These are phyloP conservation scores for Francoa sonchifolia DNA, from an alignment of 441 rosid species.

Conservation along the genomic window DNA sequence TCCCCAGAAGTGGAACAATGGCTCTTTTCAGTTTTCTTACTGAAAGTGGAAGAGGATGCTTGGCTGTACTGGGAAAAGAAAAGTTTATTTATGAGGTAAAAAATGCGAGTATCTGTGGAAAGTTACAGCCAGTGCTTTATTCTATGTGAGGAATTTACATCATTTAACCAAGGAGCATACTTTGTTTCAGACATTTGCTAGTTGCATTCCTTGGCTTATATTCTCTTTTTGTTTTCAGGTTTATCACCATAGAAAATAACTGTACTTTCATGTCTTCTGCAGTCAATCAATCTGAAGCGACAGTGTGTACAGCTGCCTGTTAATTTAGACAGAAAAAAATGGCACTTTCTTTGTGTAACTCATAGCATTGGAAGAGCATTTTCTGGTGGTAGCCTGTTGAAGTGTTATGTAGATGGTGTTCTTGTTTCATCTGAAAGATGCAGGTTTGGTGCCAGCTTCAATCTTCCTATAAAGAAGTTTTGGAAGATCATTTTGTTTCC, in stretches of 20 bases:
- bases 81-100: conserved; percentile 74
- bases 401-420: conserved; percentile 80
- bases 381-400: conserved; percentile 90
- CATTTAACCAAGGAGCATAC: background rate
- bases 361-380: conserved; percentile 94
- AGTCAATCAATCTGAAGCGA: conserved; percentile 76
- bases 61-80: conserved; percentile 61
- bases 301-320: conserved; percentile 58
- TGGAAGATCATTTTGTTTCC: conserved; percentile 5
- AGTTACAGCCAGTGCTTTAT: conserved; percentile 8
- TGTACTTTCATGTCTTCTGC: conserved; percentile 22
- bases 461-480: conserved; percentile 4
- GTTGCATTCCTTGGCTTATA: background rate
- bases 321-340: conserved; percentile 60
- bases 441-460: conserved; percentile 41
- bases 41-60: conserved; percentile 92
- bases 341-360: conserved; percentile 94
- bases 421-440: conserved; percentile 96
- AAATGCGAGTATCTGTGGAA: conserved; percentile 8
- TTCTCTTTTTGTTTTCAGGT: background rate
- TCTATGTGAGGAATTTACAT: conserved; percentile 1
- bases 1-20: conserved; percentile 67
- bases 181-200: background rate
- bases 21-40: conserved; percentile 87
- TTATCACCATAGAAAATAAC: background rate